Base-by-base conservation (phyloP, 352 stramenopile genomes). In the Globisporangium rhizosaccharum region DNA sequence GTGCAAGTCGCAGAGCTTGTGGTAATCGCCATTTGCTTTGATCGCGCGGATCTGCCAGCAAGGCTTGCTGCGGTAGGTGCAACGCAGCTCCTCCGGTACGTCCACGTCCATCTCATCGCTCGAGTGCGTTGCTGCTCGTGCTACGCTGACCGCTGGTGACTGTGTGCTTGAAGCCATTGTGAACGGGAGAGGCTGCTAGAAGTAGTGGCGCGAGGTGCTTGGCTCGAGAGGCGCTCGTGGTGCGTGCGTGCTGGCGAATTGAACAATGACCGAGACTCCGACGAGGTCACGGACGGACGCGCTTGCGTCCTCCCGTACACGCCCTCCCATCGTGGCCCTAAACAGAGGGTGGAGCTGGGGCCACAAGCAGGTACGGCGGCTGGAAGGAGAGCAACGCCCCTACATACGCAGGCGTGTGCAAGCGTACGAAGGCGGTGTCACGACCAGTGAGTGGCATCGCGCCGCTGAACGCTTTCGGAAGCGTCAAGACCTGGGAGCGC, bases 41-140 rank as follows among this genome's bases (percentile, higher is more conserved):
- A 79, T 51, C 18, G 71, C 71, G 54, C 75, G 75, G 33, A 25
- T 47, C 45, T 70, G 71, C 48, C 37, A 68, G 53, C 75, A 85
- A n/a, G 71, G 70, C 50, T 85, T 85, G 69, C 69, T 82, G 37
- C 65, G 71, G 52, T 85, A 85, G 5, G 53, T 58, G 46, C 59
- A 65, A 3, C 33, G 52, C 0, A 60, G n/a, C 18, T 58, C 57
- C 10, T 30, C 28, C 2, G 49, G 39, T 15, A 63, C 30, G n/a
- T 54, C 36, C 9, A 36, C 23, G 5, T 45, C 28, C 33, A 20
- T 53, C 25, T 28, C 56, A 9, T 53, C 41, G 9, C 23, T 30
- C 17, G 49, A 56, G 18, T 53, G 44, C 6, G 45, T 18, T 46
- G 18, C 55, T 54, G 39, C 39, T 51, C 25, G 17, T 57, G 26